phyloP scores from a whole-genome alignment of 805 yeast genomes.

The Saccharomycopsis synnaedendra region DNA sequence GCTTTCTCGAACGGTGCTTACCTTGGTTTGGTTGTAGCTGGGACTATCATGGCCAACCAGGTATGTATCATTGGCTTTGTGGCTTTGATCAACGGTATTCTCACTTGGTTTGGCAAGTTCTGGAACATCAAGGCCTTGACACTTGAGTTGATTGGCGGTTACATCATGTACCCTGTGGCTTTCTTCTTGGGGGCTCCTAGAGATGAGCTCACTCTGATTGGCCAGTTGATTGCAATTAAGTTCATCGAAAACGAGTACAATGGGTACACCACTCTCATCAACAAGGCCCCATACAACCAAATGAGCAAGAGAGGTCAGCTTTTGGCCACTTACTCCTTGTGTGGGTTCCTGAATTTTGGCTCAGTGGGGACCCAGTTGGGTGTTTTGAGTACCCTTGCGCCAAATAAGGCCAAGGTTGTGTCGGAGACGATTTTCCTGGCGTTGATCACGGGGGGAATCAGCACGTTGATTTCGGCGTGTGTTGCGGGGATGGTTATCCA shows the following conservation, averaged over 20 bases:
- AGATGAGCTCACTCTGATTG: slow-evolving; percentile 37
- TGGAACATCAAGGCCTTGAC: slow-evolving; percentile 46
- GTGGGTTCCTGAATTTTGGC: slow-evolving; percentile 55
- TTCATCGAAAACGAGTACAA: slow-evolving; percentile 53
- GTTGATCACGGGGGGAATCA: slow-evolving; percentile 38
- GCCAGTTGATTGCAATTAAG: slow-evolving; percentile 43
- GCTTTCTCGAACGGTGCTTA: slow-evolving; percentile 49
- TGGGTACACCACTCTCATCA: slow-evolving; percentile 33
- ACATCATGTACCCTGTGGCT: slow-evolving; percentile 47
- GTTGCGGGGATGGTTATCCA: slow-evolving; percentile 56
- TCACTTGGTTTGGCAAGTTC: slow-evolving; percentile 50
- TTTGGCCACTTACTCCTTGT: slow-evolving; percentile 49
- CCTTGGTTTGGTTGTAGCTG: slow-evolving; percentile 46
- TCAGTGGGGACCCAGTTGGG: slow-evolving; percentile 52
- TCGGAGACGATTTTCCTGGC: slow-evolving; percentile 36
- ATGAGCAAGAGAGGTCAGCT: slow-evolving; percentile 40
- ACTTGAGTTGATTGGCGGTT: slow-evolving; percentile 44
- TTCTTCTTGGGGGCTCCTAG: slow-evolving; percentile 48
- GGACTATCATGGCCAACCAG: slow-evolving; percentile 44
- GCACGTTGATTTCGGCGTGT: slow-evolving; percentile 45
- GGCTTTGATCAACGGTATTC: slow-evolving; percentile 41
- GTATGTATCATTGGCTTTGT: slow-evolving; percentile 52
- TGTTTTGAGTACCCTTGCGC: slow-evolving; percentile 46
- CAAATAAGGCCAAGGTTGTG: slow-evolving; percentile 35
- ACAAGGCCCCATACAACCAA: slow-evolving; percentile 31